phyloP scores from a whole-genome alignment of 2,329 filamentous ascomycete species.

The Clonostachys solani region DNA sequence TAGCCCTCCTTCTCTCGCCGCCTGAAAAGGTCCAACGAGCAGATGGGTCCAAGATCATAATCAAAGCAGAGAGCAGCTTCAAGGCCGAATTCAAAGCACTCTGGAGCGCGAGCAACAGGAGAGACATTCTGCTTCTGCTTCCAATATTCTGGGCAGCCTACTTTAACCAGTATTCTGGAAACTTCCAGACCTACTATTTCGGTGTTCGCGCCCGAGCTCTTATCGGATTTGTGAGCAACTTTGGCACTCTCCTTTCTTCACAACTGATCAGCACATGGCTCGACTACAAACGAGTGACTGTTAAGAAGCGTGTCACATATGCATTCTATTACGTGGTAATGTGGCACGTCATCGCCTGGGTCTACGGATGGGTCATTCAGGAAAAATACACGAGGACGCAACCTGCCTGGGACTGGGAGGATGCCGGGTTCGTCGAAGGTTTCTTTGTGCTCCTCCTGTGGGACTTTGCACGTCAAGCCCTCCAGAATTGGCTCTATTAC shows the following conservation, averaged over 20 bases:
- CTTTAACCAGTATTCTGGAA: conserved; percentile 5
- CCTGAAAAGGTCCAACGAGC: conserved; percentile 37
- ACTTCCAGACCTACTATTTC: conserved; percentile 9
- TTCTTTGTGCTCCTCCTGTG: conserved; percentile 14
- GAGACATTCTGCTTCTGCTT: conserved; percentile 2
- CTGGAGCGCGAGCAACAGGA: conserved; percentile 1
- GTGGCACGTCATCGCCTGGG: conserved; percentile 6
- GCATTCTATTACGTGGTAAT: conserved; percentile 10
- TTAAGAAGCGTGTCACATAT: conserved; percentile 7
- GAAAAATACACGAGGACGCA: conserved; percentile 5
- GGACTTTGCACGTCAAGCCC: conserved; percentile 9
- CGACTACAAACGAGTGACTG: conserved; percentile 8
- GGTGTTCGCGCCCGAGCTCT: conserved; percentile 9
- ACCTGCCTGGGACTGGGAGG: conserved; percentile 8
- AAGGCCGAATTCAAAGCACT: conserved; percentile 2
- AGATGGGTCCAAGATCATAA: conserved; percentile 17
- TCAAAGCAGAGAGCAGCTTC: conserved; percentile 2
- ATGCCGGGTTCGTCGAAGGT: conserved; percentile 10
- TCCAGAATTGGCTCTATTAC: conserved; percentile 4
- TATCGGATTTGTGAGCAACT: conserved; percentile 8
- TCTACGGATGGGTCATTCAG: conserved; percentile 12
- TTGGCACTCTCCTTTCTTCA: conserved; percentile 10
- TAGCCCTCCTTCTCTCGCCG: conserved; percentile 36
- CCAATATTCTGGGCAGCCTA: conserved; percentile 6
- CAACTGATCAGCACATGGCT: conserved; percentile 12